Conservation (phyloP, 2,329 filamentous ascomycete genomes). For the Ophiobolus disseminans region DNA sequence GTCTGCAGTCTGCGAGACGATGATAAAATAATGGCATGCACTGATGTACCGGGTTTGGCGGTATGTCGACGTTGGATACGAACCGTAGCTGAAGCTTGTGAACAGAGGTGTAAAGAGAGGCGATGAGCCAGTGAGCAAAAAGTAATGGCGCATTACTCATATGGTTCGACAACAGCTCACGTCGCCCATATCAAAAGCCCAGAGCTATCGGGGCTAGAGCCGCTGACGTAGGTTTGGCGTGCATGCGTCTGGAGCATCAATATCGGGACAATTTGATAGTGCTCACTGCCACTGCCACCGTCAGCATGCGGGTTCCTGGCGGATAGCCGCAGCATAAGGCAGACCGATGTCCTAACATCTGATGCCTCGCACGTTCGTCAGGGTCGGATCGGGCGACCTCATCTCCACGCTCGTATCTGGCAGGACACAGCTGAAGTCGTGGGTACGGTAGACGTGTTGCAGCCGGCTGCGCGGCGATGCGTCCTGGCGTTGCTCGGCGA, state of each 20-base stretch:
- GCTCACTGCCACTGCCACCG: neutral
- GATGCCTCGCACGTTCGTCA: neutral
- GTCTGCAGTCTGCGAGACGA: too few species aligned
- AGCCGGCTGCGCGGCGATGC: neutral
- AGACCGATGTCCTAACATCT: neutral
- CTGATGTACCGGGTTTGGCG: too few species aligned
- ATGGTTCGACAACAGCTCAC: too few species aligned
- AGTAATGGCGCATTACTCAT: too few species aligned
- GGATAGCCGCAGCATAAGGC: neutral
- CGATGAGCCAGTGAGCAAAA: too few species aligned
- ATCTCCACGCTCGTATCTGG: neutral
- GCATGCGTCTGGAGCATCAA: neutral
- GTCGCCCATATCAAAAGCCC: too few species aligned
- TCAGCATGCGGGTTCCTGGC: neutral
- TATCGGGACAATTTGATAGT: neutral
- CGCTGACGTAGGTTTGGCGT: neutral
- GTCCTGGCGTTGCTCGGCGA: neutral
- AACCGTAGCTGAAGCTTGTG: too few species aligned
- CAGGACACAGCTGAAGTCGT: too few species aligned
- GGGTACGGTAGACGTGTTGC: neutral
- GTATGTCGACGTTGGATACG: too few species aligned
- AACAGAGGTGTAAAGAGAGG: too few species aligned
- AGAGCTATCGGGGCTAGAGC: neutral
- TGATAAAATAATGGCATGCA: too few species aligned
- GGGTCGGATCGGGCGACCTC: neutral